Evolutionary conservation across 176 grass and related monocot genomes (phyloP).

Genomic region (Eleusine coracana): DNA sequence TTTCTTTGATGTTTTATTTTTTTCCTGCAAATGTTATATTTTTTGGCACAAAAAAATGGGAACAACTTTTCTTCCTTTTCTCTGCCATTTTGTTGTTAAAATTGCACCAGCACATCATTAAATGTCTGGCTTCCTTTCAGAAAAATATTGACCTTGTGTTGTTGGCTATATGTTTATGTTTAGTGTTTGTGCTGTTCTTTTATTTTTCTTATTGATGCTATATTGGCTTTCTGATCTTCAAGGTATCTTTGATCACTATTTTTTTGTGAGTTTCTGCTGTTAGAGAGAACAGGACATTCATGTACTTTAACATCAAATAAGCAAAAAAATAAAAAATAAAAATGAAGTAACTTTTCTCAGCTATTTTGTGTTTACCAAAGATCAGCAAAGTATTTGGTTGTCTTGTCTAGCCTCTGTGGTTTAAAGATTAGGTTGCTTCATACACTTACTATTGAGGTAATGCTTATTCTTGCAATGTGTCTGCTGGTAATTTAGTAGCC

Average conservation of each 20-base stretch:
- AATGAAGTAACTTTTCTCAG: neutral
- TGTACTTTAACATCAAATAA: neutral
- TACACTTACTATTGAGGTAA: constrained; percentile 16
- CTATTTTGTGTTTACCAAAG: constrained; percentile 11
- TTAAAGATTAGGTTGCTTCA: constrained; percentile 2
- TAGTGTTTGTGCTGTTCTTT: neutral
- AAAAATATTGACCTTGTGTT: too few relatives aligned
- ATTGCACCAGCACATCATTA: too few relatives aligned
- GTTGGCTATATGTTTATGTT: neutral
- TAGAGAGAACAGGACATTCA: neutral
- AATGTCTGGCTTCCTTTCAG: too few relatives aligned
- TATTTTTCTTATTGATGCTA: neutral
- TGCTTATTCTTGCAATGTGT: neutral
- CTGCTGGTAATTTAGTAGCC: constrained; percentile 28
- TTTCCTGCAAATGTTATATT: too few relatives aligned
- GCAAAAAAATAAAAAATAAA: neutral
- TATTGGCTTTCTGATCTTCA: neutral
- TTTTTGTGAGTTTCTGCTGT: neutral
- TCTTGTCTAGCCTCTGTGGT: neutral
- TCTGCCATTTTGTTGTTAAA: too few relatives aligned
- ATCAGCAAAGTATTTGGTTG: constrained; percentile 3
- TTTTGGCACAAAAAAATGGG: too few relatives aligned
- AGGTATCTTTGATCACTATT: neutral
- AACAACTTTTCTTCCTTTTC: too few relatives aligned
- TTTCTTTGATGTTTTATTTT: neutral